Evolutionary conservation across 2,329 filamentous ascomycete species (phyloP).

Genomic region (Diaporthe ilicicola): DNA sequence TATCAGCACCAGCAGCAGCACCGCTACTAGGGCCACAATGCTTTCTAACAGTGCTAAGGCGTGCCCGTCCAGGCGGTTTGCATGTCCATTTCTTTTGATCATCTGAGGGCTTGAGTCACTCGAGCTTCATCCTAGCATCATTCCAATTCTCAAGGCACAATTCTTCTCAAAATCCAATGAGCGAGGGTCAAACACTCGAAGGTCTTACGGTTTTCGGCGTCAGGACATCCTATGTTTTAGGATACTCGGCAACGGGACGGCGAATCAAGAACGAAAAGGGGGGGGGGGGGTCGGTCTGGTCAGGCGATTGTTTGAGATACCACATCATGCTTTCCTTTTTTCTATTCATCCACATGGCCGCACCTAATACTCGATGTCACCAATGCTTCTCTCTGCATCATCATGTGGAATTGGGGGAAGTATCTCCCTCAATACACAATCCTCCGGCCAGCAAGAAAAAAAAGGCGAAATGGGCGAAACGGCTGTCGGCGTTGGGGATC

Average conservation of each 20-base stretch:
- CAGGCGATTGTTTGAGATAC: constrained; percentile 25
- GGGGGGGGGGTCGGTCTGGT: not conserved
- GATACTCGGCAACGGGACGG: not conserved
- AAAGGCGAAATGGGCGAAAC: not conserved
- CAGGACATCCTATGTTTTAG: constrained; percentile 5
- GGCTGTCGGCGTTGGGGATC: not conserved
- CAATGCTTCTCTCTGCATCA: not conserved
- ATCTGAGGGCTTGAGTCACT: too few species aligned
- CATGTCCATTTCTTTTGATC: too few species aligned
- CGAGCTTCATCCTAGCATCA: too few species aligned
- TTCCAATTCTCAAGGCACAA: not conserved
- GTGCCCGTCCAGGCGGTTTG: too few species aligned
- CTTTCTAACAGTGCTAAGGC: too few species aligned
- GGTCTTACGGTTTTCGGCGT: not conserved
- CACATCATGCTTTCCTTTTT: constrained; percentile 5
- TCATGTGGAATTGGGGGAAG: not conserved
- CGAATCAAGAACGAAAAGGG: constrained; percentile 8
- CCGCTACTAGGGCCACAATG: not conserved
- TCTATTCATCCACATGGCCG: not conserved
- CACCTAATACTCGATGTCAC: constrained; percentile 4
- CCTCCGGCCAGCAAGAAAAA: not conserved
- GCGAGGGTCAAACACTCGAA: not conserved
- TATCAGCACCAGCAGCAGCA: constrained; percentile 24
- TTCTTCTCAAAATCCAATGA: not conserved
- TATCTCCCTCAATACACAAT: not conserved